Conservation (phyloP, 2,329 filamentous ascomycete genomes). For the Drechslerella dactyloides region DNA sequence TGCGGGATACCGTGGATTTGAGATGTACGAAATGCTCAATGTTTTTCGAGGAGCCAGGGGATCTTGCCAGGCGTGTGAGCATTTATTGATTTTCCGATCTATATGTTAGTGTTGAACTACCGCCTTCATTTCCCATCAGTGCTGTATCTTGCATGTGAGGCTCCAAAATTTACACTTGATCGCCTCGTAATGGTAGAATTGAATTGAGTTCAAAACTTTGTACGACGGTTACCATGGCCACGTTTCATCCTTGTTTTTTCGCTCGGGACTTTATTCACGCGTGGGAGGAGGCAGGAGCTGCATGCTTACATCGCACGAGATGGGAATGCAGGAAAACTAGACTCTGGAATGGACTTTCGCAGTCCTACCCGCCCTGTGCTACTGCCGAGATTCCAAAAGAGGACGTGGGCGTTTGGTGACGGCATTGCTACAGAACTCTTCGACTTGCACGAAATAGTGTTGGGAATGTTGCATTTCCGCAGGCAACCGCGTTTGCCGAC, state of each 20-base stretch:
- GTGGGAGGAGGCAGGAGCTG: too few species aligned
- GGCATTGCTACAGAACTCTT: too few species aligned
- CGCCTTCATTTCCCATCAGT: too few species aligned
- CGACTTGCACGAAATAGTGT: background rate
- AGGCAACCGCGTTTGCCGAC: background rate
- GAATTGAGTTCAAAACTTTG: background rate
- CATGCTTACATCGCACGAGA: constrained; percentile 6
- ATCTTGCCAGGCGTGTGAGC: too few species aligned
- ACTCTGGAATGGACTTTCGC: background rate
- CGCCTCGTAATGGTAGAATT: background rate
- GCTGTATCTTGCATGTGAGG: too few species aligned
- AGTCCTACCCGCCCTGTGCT: background rate
- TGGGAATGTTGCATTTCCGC: constrained; percentile 8
- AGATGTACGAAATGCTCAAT: too few species aligned
- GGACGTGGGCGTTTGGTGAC: background rate
- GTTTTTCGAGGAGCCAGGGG: too few species aligned
- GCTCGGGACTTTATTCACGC: background rate
- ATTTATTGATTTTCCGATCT: too few species aligned
- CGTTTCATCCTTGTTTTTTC: constrained; percentile 19
- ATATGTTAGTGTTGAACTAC: too few species aligned
- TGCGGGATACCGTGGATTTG: too few species aligned
- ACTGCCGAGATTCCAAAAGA: background rate
- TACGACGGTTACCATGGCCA: constrained; percentile 5
- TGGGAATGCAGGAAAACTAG: constrained; percentile 4
- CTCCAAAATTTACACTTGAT: background rate